Percentiles rank a stretch among this genome's conserved stretches.
Conservation (phyloP, 2,329 filamentous ascomycete genomes). For the Trichophyton verrucosum region DNA sequence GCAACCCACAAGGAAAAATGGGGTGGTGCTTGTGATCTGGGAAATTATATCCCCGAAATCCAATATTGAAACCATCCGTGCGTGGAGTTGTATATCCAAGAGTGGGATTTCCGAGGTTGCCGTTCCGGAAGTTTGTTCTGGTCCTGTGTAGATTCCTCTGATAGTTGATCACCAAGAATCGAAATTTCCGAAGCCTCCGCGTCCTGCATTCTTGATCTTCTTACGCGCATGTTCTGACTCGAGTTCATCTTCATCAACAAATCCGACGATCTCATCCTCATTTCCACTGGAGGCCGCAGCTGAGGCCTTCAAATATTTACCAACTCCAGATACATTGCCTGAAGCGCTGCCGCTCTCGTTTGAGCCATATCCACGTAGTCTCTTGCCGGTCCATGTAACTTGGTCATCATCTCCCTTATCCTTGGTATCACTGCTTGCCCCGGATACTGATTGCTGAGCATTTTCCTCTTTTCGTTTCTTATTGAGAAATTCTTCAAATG, state of each 20-base stretch:
- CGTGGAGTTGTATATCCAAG: no score
- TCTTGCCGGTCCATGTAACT: conserved; percentile 92
- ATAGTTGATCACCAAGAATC: conserved; percentile 58
- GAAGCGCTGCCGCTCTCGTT: conserved; percentile 34
- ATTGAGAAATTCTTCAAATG: conserved; percentile 84
- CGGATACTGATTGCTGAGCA: conserved; percentile 24
- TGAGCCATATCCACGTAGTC: conserved; percentile 56
- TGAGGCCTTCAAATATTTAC: conserved; percentile 69
- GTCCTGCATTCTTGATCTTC: conserved; percentile 51
- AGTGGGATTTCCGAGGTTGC: no score
- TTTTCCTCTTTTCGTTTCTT: conserved; percentile 55
- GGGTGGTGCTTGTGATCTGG: no score
- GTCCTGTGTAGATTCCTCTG: background rate
- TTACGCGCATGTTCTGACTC: conserved; percentile 61
- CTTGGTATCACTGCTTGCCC: conserved; percentile 9
- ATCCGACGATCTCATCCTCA: conserved; percentile 50
- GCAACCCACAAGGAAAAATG: background rate
- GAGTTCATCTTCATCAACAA: conserved; percentile 50
- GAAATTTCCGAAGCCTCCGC: conserved; percentile 82
- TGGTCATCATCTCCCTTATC: conserved; percentile 61
- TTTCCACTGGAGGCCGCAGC: conserved; percentile 17
- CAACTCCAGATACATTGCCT: conserved; percentile 44
- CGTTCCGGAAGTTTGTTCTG: no score
- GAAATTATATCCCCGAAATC: no score
- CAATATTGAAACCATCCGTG: no score